phyloP scores from a whole-genome alignment of 129 eudicot genomes.

The Pseudognaphalium luteoalbum region DNA sequence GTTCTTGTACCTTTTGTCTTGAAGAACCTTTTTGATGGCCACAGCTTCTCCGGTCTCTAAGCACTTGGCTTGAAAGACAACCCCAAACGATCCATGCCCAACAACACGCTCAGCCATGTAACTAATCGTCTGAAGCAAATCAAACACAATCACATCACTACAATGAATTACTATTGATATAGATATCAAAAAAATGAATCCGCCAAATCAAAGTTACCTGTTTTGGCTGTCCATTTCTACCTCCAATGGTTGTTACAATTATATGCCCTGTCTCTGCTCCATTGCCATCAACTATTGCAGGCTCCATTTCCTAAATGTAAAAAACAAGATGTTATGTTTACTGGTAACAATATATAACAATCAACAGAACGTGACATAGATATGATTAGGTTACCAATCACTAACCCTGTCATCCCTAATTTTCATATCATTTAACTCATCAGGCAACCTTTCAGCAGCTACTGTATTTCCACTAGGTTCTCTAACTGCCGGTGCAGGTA shows the following conservation, averaged over 20 bases:
- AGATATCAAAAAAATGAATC: neutral
- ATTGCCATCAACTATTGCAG: conserved; percentile 75
- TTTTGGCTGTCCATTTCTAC: conserved; percentile 87
- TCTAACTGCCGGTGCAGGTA: conserved; percentile 53
- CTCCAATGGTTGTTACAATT: conserved; percentile 93
- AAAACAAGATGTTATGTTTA: neutral
- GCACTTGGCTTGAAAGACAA: conserved; percentile 93
- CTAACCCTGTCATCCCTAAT: conserved; percentile 82
- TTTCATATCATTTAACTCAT: conserved; percentile 87
- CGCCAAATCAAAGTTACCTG: conserved; percentile 46
- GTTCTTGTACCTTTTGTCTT: conserved; percentile 88
- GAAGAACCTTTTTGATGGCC: conserved; percentile 88
- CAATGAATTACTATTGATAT: neutral
- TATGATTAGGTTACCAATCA: neutral
- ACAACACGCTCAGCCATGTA: conserved; percentile 96
- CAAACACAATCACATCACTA: conserved; percentile 13
- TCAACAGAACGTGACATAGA: neutral
- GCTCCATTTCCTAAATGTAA: conserved; percentile 71
- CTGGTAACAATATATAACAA: neutral
- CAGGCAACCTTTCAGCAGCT: conserved; percentile 65
- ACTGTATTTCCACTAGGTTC: conserved; percentile 51
- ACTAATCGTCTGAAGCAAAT: conserved; percentile 67
- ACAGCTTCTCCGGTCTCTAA: conserved; percentile 92
- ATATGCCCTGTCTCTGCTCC: conserved; percentile 97
- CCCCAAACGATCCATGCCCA: conserved; percentile 95